Evolutionary conservation across 306 rosid species (phyloP).

Genomic region (Cicer chorassanicum): DNA sequence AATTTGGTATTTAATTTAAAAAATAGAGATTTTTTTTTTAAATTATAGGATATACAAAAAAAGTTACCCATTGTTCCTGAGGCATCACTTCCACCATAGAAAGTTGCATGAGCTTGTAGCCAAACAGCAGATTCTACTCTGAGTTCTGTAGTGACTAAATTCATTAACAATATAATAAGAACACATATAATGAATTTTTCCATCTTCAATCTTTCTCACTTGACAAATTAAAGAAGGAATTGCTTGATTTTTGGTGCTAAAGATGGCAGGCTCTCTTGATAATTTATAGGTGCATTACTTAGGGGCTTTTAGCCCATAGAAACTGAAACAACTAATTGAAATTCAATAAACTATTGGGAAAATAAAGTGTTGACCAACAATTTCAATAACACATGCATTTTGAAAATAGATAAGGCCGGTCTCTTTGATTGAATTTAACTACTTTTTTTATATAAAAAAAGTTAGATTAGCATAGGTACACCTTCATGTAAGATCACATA

Average conservation of each 20-base stretch:
- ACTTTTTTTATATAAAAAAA: no score
- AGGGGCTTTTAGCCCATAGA: slow-evolving; percentile 36
- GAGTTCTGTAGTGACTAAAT: slow-evolving; percentile 42
- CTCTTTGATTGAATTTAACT: not conserved
- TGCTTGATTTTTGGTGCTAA: slow-evolving; percentile 36
- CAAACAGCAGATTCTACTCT: slow-evolving; percentile 51
- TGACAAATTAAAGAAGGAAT: slow-evolving; percentile 18
- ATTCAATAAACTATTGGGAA: slow-evolving; percentile 2
- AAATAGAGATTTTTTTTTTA: no score
- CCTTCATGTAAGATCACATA: no score
- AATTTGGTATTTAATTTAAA: no score
- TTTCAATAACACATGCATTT: not conserved
- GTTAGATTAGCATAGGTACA: no score
- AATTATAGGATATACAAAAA: no score
- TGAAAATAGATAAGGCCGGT: slow-evolving; percentile 18
- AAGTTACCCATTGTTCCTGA: slow-evolving; percentile 67
- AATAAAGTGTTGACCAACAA: slow-evolving; percentile 41
- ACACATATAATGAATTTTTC: slow-evolving; percentile 35
- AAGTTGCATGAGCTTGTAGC: slow-evolving; percentile 66
- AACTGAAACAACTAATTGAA: slow-evolving; percentile 24
- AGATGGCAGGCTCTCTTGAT: slow-evolving; percentile 9
- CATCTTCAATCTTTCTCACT: slow-evolving; percentile 40
- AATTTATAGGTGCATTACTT: slow-evolving; percentile 51
- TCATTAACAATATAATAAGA: slow-evolving; percentile 42
- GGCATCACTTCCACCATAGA: slow-evolving; percentile 78